These are phyloP conservation scores for Coprinellus micaceus DNA, from an alignment of 768 basidiomycete species.

Conservation along the genomic window DNA sequence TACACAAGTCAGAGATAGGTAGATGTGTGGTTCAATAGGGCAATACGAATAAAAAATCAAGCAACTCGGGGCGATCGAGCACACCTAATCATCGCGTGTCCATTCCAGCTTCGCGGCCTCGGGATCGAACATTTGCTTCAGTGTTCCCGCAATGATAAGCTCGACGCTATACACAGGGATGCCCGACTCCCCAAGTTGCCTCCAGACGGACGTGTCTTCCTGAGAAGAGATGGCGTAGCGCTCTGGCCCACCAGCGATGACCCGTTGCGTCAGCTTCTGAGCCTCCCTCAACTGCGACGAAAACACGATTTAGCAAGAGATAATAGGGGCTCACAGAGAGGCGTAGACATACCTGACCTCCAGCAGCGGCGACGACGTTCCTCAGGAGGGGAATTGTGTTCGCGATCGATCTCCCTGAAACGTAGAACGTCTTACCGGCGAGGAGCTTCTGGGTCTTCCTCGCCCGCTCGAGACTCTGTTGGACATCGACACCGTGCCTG, in stretches of 20 bases:
- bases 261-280: conserved; percentile 50
- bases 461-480: conserved; percentile 57
- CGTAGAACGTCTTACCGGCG: conserved; percentile 64
- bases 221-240: conserved; percentile 64
- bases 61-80: too few relatives aligned
- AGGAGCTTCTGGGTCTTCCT: conserved; percentile 60
- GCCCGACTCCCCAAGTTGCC: not conserved
- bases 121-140: not conserved
- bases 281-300: conserved; percentile 27
- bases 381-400: conserved; percentile 55
- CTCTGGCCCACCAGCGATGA: conserved; percentile 45
- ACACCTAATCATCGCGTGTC: not conserved
- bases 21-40: too few relatives aligned
- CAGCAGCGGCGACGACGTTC: conserved; percentile 64
- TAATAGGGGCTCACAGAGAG: not conserved
- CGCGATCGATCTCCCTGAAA: conserved; percentile 62
- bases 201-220: conserved; percentile 65
- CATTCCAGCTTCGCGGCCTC: not conserved
- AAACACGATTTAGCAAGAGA: not conserved
- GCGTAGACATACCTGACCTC: conserved; percentile 54
- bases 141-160: not conserved
- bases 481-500: conserved; percentile 64
- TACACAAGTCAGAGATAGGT: too few relatives aligned
- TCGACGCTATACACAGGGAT: not conserved
- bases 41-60: too few relatives aligned